Conservation (phyloP, 345 rosid genomes). For the Boechera divaricarpa region DNA sequence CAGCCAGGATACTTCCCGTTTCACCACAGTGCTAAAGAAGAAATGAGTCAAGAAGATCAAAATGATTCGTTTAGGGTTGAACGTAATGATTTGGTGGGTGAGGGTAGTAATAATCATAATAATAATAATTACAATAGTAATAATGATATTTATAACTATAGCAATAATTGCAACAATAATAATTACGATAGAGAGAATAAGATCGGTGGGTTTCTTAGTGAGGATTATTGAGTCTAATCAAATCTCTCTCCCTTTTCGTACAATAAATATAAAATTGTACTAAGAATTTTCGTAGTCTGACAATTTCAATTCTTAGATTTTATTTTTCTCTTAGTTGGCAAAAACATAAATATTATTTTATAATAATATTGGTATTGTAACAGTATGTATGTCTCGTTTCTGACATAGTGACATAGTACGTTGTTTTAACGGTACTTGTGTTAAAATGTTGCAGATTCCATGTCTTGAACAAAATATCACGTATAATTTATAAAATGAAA, state of each 20-base stretch:
- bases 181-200: conserved; percentile 50
- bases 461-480: conserved; percentile 22
- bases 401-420: conserved; percentile 33
- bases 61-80: conserved; percentile 42
- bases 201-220: conserved; percentile 49
- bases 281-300: conserved; percentile 41
- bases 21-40: conserved; percentile 58
- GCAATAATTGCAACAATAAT: conserved; percentile 43
- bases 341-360: neutral
- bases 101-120: conserved; percentile 39
- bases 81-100: conserved; percentile 45
- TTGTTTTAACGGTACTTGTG: conserved; percentile 44
- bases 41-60: conserved; percentile 44
- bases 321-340: conserved; percentile 21
- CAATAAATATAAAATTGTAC: conserved; percentile 42
- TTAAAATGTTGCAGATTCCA: conserved; percentile 34
- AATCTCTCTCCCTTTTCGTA: conserved; percentile 27
- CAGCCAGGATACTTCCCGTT: conserved; percentile 40
- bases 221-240: conserved; percentile 41
- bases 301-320: conserved; percentile 34
- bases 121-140: conserved; percentile 17
- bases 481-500: neutral
- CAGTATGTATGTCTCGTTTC: conserved; percentile 40
- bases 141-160: conserved; percentile 42
- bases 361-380: conserved; percentile 16